These are phyloP conservation scores for Aspergillus nidulans DNA, from an alignment of 495 filamentous ascomycete genomes.

Conservation along the genomic window DNA sequence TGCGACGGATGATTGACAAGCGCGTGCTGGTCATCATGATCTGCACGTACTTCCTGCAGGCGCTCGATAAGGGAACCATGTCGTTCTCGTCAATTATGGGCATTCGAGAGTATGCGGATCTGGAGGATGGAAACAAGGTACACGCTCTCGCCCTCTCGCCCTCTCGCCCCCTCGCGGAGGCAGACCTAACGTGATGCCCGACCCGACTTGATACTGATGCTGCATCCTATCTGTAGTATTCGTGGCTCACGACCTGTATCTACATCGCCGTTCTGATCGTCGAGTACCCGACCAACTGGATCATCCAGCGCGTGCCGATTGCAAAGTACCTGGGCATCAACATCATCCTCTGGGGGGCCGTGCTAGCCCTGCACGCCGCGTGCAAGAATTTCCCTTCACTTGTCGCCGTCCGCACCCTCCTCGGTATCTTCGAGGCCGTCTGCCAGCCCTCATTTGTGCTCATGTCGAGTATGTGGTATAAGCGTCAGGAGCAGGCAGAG, in stretches of 20 bases:
- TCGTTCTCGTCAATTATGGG: constrained; percentile 70
- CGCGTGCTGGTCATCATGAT: constrained; percentile 50
- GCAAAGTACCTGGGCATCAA: constrained; percentile 59
- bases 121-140: constrained; percentile 49
- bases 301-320: constrained; percentile 57
- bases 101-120: constrained; percentile 49
- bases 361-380: constrained; percentile 55
- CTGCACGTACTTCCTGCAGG: constrained; percentile 61
- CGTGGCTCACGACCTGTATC: constrained; percentile 47
- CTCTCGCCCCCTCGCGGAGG: no score
- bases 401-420: constrained; percentile 53
- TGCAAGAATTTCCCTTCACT: constrained; percentile 54
- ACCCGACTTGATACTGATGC: background rate
- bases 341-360: constrained; percentile 56
- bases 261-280: constrained; percentile 51
- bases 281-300: constrained; percentile 55
- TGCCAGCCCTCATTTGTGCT: constrained; percentile 57
- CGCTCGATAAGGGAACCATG: constrained; percentile 69
- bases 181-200: background rate
- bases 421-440: constrained; percentile 66
- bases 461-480: constrained; percentile 70
- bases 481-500: constrained; percentile 59
- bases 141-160: background rate
- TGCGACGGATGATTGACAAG: constrained; percentile 50
- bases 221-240: constrained; percentile 34